Conservation (phyloP, 371 early-diverging fungal species). For the Nosema granulosis region DNA sequence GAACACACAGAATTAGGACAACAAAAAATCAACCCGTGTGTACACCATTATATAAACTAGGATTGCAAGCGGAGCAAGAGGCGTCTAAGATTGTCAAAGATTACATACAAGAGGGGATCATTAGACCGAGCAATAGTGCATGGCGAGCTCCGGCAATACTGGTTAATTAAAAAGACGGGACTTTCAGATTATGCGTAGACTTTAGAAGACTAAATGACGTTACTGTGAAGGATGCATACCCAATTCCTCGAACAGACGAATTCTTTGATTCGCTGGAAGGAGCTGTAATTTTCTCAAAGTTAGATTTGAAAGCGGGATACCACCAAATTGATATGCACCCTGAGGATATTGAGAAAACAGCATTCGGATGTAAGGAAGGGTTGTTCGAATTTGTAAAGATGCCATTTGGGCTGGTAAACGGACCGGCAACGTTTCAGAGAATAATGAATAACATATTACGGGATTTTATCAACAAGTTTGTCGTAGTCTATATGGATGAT, state of each 20-base stretch:
- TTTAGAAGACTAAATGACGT: constrained; percentile 29
- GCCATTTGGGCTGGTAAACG: constrained; percentile 32
- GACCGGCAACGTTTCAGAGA: constrained; percentile 50
- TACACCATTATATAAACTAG: not conserved
- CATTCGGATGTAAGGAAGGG: constrained; percentile 60
- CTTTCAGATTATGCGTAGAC: constrained; percentile 23
- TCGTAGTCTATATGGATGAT: constrained; percentile 27
- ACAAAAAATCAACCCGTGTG: not conserved
- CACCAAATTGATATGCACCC: constrained; percentile 63
- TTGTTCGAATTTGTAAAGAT: constrained; percentile 60
- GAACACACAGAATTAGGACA: not conserved
- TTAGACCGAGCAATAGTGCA: not conserved
- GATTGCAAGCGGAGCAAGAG: not conserved
- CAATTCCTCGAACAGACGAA: constrained; percentile 34
- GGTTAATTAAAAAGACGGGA: not conserved
- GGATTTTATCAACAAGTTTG: not conserved
- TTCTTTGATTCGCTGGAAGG: constrained; percentile 43
- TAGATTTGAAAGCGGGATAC: constrained; percentile 67
- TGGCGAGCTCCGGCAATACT: constrained; percentile 16
- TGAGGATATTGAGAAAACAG: constrained; percentile 61
- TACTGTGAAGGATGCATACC: constrained; percentile 31
- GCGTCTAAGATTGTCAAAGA: not conserved
- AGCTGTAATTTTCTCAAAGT: constrained; percentile 54
- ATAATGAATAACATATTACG: constrained; percentile 40
- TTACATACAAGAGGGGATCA: constrained; percentile 21